phyloP scores from a whole-genome alignment of 2,329 filamentous ascomycete genomes.

The Fusarium agapanthi region DNA sequence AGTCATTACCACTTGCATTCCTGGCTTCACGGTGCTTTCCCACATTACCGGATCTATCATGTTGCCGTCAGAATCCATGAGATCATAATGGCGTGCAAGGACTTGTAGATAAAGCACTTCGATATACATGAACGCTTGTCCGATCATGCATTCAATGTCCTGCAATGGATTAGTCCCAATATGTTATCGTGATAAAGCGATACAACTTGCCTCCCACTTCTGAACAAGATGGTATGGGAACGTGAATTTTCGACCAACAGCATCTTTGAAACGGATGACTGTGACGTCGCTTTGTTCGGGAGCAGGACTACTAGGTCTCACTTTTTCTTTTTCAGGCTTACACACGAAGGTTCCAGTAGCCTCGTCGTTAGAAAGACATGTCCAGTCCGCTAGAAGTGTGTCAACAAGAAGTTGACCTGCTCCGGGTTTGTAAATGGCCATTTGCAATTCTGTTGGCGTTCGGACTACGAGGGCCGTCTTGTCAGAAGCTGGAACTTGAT shows the following conservation, averaged over 20 bases:
- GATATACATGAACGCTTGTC: not conserved
- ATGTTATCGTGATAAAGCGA: accelerated
- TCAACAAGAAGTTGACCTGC: not conserved
- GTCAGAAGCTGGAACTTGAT: accelerated
- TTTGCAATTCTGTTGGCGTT: not conserved
- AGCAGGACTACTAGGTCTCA: accelerated
- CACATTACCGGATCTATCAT: accelerated
- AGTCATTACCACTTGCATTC: not conserved
- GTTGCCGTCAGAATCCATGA: not conserved
- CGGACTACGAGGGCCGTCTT: accelerated
- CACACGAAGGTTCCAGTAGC: accelerated
- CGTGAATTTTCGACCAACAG: not conserved
- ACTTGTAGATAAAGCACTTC: not conserved
- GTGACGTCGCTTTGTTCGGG: accelerated
- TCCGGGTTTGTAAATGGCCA: not conserved
- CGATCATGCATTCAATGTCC: not conserved
- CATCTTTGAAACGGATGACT: not conserved
- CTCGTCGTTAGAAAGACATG: accelerated
- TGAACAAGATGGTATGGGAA: not conserved
- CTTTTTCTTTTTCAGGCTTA: accelerated
- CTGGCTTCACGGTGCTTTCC: not conserved
- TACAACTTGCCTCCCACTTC: not conserved
- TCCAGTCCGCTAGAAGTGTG: not conserved
- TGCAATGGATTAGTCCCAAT: accelerated
- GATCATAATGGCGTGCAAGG: not conserved